Percentiles rank a stretch among this genome's conserved stretches.
phyloP scores from a whole-genome alignment of 345 rosid genomes.

The Mangifera indica region DNA sequence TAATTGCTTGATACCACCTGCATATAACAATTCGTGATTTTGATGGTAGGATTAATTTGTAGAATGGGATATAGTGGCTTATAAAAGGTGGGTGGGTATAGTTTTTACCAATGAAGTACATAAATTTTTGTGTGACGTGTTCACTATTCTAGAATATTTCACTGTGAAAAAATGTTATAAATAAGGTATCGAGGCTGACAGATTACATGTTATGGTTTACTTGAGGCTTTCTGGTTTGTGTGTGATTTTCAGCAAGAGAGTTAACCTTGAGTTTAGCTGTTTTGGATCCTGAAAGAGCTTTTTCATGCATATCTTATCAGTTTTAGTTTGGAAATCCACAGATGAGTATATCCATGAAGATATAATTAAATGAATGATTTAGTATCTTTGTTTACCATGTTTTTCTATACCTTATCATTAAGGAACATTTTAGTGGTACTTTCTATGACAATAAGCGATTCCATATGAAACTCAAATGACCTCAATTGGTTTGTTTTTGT shows the following conservation, averaged over 20 bases:
- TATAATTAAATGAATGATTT: not conserved
- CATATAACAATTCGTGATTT: not conserved
- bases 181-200: not conserved
- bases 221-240: not conserved
- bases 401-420: not conserved
- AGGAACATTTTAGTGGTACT: not conserved
- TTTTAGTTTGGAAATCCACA: not conserved
- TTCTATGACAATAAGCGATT: not conserved
- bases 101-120: not conserved
- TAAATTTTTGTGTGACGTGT: not conserved
- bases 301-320: not conserved
- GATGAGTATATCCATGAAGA: not conserved
- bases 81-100: not conserved
- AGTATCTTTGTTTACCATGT: not conserved
- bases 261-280: not conserved
- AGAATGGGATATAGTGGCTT: not conserved
- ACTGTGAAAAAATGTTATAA: not conserved
- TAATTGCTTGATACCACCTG: not conserved
- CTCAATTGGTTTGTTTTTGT: not conserved
- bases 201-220: not conserved
- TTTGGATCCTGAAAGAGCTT: constrained; percentile 1
- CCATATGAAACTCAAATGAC: not conserved
- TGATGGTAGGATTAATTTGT: not conserved
- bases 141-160: not conserved
- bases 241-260: not conserved